Conservation (phyloP, 805 yeast species). For the Metschnikowia cerradonensis region DNA sequence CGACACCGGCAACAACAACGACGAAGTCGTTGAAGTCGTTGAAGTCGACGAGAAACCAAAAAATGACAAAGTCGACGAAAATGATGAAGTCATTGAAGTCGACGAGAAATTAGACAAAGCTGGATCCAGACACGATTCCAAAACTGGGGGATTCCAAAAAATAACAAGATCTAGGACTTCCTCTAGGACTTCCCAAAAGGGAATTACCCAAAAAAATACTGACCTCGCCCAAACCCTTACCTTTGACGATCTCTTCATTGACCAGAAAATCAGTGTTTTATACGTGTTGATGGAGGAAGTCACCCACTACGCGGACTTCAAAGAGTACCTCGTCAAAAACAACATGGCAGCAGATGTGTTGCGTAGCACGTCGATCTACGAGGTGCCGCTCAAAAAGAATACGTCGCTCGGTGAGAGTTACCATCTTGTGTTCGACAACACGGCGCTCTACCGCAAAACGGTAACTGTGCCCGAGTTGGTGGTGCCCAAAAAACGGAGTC, state of each 20-base stretch:
- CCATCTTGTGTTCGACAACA: constrained; percentile 44
- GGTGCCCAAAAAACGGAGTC: constrained; percentile 34
- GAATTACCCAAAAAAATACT: background rate
- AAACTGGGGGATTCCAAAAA: too few relatives aligned
- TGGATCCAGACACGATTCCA: too few relatives aligned
- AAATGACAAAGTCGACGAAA: too few relatives aligned
- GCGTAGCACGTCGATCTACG: constrained; percentile 17
- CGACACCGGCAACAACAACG: constrained; percentile 18
- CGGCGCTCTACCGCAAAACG: constrained; percentile 45
- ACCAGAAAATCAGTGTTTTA: constrained; percentile 48
- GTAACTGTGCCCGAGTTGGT: constrained; percentile 22
- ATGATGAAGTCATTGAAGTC: too few relatives aligned
- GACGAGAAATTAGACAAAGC: too few relatives aligned
- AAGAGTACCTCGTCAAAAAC: constrained; percentile 44
- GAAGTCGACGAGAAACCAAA: constrained; percentile 21
- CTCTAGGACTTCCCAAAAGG: too few relatives aligned
- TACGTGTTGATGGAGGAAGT: constrained; percentile 42
- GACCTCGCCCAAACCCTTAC: background rate
- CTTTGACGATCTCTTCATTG: constrained; percentile 39
- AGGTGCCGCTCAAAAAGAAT: constrained; percentile 4
- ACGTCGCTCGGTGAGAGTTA: constrained; percentile 26
- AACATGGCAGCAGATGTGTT: constrained; percentile 23
- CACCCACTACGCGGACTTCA: constrained; percentile 42
- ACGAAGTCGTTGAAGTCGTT: constrained; percentile 8
- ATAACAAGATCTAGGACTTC: too few relatives aligned